Evolutionary conservation across 2,329 filamentous ascomycete genomes (phyloP).

Genomic region (Trichoderma sp.): DNA sequence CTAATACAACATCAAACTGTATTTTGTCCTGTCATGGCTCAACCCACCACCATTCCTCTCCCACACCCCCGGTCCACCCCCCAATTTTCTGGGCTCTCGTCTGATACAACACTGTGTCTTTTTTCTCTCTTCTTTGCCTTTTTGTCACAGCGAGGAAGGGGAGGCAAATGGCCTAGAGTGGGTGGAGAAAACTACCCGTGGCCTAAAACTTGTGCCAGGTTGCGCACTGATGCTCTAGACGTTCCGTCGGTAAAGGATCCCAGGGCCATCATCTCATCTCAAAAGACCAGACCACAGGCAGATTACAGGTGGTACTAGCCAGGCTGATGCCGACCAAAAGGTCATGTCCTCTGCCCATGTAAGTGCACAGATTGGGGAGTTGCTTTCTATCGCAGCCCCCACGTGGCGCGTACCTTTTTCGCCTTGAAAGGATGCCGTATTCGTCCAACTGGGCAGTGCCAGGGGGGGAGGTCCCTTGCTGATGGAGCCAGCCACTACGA

Average conservation of each 20-base stretch:
- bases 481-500: not conserved
- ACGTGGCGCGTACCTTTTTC: constrained; percentile 18
- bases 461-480: not conserved
- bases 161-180: not conserved
- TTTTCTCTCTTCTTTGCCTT: no score
- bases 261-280: constrained; percentile 4
- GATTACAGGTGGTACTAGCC: not conserved
- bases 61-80: not conserved
- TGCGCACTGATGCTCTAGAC: constrained; percentile 7
- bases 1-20: not conserved
- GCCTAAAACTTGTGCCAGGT: not conserved
- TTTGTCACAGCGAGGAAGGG: not conserved
- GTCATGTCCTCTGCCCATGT: not conserved
- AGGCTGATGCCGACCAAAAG: not conserved
- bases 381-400: constrained; percentile 12
- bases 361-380: constrained; percentile 13
- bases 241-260: constrained; percentile 9
- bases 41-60: not conserved
- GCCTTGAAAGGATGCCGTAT: constrained; percentile 18
- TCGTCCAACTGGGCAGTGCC: not conserved
- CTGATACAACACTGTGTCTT: not conserved
- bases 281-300: not conserved
- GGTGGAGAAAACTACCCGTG: not conserved
- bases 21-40: not conserved
- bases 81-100: not conserved